A percentile compares a stretch with the other conserved stretches of the same genome.
These are phyloP conservation scores for Hypoxylon lienhwacheense DNA, from an alignment of 495 filamentous ascomycete species.

Conservation along the genomic window DNA sequence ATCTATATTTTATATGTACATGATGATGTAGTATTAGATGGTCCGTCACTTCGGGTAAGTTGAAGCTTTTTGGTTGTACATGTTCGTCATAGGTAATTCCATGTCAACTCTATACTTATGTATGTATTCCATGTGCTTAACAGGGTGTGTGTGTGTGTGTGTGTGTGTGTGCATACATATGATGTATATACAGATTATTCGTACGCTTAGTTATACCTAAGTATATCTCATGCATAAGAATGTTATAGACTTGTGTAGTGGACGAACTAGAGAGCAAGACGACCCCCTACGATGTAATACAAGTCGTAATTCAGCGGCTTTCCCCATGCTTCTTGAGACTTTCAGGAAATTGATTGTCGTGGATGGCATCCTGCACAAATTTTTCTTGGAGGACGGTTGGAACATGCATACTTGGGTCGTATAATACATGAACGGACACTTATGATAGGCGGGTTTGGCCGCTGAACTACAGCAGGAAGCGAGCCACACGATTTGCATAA, in stretches of 20 bases:
- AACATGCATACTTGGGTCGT: conserved; percentile 34
- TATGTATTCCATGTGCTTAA: background rate
- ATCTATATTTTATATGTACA: too few relatives aligned
- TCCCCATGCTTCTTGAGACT: conserved; percentile 18
- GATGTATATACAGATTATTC: background rate
- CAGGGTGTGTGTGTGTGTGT: too few relatives aligned
- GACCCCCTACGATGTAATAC: conserved; percentile 19
- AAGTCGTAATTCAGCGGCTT: conserved; percentile 23
- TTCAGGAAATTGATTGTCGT: conserved; percentile 28
- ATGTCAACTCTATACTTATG: background rate
- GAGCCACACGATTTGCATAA: conserved; percentile 43
- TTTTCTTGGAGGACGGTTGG: conserved; percentile 30
- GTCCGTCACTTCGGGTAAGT: background rate
- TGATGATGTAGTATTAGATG: background rate
- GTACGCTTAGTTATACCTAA: background rate
- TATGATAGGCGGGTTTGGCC: conserved; percentile 40
- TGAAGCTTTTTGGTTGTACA: too few relatives aligned
- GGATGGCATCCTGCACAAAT: conserved; percentile 33
- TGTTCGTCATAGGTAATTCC: conserved; percentile 12
- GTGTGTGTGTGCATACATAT: background rate
- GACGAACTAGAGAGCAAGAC: conserved; percentile 14
- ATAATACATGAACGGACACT: conserved; percentile 26
- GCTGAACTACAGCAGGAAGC: conserved; percentile 37
- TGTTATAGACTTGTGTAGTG: too few relatives aligned
- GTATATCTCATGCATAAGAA: conserved; percentile 20